phyloP scores from a whole-genome alignment of 805 yeast genomes.

The Kodamaea fukazawae region DNA sequence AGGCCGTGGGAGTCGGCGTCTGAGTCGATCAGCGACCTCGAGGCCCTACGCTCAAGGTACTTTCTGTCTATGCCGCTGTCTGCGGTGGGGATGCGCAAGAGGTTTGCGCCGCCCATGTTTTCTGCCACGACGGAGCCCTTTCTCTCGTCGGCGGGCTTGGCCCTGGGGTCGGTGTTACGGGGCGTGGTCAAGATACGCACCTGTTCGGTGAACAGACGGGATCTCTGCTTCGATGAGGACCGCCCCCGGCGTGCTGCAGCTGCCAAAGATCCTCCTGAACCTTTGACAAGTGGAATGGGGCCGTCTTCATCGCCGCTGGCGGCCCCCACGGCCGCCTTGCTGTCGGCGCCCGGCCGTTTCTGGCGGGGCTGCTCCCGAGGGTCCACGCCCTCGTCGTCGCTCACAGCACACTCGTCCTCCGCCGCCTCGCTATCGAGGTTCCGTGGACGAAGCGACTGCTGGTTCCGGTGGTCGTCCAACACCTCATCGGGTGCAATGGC shows the following conservation, averaged over 20 bases:
- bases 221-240: conserved; percentile 13
- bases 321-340: no score
- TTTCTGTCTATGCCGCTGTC: conserved; percentile 17
- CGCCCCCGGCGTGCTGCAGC: conserved; percentile 19
- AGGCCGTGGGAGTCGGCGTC: conserved; percentile 74
- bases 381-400: conserved; percentile 18
- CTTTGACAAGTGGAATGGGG: conserved; percentile 14
- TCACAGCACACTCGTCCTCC: conserved; percentile 8
- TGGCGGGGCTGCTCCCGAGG: not conserved
- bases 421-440: conserved; percentile 14
- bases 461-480: conserved; percentile 41
- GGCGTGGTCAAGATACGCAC: conserved; percentile 34
- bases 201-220: conserved; percentile 22
- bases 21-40: conserved; percentile 47
- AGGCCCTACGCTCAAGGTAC: conserved; percentile 28
- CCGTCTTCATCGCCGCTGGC: conserved; percentile 8
- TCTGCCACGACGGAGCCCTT: conserved; percentile 11
- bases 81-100: conserved; percentile 7
- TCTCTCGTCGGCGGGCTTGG: conserved; percentile 2
- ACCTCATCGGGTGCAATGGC: conserved; percentile 27
- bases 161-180: not conserved
- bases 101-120: not conserved
- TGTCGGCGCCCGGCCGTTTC: not conserved
- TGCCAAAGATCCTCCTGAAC: conserved; percentile 16
- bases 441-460: conserved; percentile 31